Evolutionary conservation across 148 eudicot species (phyloP).

Genomic region (Rhododendron ferrugineum): DNA sequence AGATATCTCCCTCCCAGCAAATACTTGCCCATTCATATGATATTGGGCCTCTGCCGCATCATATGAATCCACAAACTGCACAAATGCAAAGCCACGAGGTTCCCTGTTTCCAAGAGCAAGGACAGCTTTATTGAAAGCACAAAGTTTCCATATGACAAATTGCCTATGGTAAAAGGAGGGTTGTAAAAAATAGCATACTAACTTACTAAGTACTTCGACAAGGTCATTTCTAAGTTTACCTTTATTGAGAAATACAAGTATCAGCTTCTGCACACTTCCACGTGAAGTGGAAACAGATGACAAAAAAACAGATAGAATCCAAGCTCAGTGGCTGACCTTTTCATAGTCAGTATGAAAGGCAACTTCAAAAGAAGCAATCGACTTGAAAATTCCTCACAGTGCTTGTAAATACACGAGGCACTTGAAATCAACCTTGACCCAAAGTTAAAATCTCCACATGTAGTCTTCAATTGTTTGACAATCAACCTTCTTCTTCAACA

Average conservation of each 20-base stretch:
- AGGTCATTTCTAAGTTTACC: constrained; percentile 32
- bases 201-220: constrained; percentile 10
- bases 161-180: neutral
- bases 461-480: constrained; percentile 46
- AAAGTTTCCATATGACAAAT: constrained; percentile 4
- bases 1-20: constrained; percentile 69
- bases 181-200: neutral
- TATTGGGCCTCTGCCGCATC: constrained; percentile 73
- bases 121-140: constrained; percentile 1
- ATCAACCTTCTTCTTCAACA: constrained; percentile 50
- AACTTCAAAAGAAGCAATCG: constrained; percentile 54
- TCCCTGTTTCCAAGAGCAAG: constrained; percentile 36
- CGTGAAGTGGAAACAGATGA: constrained; percentile 15
- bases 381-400: constrained; percentile 37
- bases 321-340: constrained; percentile 48
- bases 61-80: constrained; percentile 60
- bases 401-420: constrained; percentile 33
- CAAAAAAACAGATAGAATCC: constrained; percentile 26
- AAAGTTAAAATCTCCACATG: constrained; percentile 39
- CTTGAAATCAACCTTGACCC: constrained; percentile 47
- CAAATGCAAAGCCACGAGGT: constrained; percentile 86
- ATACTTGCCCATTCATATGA: constrained; percentile 60
- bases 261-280: constrained; percentile 32
- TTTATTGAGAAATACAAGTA: constrained; percentile 18
- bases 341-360: constrained; percentile 44